Conservation (phyloP, 305 asterid genomes). For the Fraxinus sp. region DNA sequence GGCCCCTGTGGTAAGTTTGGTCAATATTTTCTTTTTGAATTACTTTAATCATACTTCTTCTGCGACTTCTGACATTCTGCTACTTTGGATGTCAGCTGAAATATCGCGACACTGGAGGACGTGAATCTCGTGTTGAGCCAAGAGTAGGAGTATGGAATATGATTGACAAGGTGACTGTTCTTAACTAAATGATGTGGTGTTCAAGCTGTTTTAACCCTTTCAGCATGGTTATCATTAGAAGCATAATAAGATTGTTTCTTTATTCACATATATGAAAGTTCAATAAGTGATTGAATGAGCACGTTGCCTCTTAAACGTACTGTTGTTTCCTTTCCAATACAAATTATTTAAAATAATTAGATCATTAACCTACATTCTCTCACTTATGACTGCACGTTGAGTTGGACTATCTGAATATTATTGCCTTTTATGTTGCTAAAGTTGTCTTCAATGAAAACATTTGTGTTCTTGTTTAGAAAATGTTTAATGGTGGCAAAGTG, state of each 20-base stretch:
- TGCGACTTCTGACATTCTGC: background rate
- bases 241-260: background rate
- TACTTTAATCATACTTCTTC: background rate
- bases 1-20: constrained; percentile 54
- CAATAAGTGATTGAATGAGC: background rate
- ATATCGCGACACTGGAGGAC: constrained; percentile 66
- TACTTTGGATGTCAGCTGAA: constrained; percentile 42
- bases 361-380: background rate
- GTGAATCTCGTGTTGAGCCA: constrained; percentile 41
- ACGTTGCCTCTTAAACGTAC: background rate
- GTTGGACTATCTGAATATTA: background rate
- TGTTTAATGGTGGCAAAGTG: constrained; percentile 60
- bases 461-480: constrained; percentile 39
- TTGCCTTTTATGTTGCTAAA: background rate
- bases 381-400: constrained; percentile 18
- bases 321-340: background rate
- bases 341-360: background rate
- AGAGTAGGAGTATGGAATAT: constrained; percentile 80
- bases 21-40: background rate
- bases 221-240: background rate
- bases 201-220: background rate
- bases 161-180: constrained; percentile 59
- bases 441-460: background rate
- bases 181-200: background rate
- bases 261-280: background rate